phyloP scores from a whole-genome alignment of 768 basidiomycete genomes.

The Naematelia aurantialba region DNA sequence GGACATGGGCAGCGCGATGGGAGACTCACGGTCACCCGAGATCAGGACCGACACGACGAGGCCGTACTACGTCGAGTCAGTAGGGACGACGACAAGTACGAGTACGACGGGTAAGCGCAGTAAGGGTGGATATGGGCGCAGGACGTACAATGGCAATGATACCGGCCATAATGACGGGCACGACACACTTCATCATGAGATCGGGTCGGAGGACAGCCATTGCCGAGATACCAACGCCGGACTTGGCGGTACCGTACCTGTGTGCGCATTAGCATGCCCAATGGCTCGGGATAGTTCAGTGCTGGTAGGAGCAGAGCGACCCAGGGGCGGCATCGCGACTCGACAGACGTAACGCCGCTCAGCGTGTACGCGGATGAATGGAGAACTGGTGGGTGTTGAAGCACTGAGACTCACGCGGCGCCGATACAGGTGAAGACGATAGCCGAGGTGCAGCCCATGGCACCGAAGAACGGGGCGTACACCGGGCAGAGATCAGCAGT shows the following conservation, averaged over 20 bases:
- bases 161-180: constrained; percentile 99
- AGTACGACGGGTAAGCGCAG: background rate
- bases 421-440: constrained; percentile 91
- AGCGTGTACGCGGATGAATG: too few species aligned
- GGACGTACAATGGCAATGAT: constrained; percentile 85
- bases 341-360: too few species aligned
- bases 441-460: constrained; percentile 94
- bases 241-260: constrained; percentile 98
- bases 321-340: background rate
- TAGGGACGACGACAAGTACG: too few species aligned
- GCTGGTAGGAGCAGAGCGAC: too few species aligned
- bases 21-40: constrained; percentile 70
- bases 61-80: constrained; percentile 64
- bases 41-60: constrained; percentile 99
- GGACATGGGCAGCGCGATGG: background rate
- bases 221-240: constrained; percentile 68
- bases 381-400: too few species aligned
- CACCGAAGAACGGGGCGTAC: constrained; percentile 97
- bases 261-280: background rate
- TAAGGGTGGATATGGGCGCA: background rate
- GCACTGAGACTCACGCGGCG: constrained; percentile 39
- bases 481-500: constrained; percentile 56
- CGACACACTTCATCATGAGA: constrained; percentile 93
- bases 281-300: background rate
- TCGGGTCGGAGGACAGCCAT: constrained; percentile 97